These are phyloP conservation scores for Silene latifolia DNA, from an alignment of 148 eudicot species.

Conservation along the genomic window DNA sequence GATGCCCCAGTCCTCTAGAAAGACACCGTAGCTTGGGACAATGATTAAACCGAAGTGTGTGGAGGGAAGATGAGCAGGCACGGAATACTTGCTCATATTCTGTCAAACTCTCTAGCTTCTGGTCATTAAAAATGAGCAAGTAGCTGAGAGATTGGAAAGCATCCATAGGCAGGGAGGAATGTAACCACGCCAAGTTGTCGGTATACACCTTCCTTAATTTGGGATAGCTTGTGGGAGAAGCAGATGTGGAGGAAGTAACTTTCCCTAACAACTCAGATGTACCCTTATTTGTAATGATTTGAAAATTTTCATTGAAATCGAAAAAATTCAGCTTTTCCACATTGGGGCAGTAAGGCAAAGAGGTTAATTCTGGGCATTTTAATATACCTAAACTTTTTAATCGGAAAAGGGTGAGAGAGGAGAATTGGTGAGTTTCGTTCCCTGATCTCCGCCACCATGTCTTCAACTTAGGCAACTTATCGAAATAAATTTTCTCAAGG, in stretches of 20 bases:
- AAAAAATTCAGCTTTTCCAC: neutral
- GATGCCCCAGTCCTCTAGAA: neutral
- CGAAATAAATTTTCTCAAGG: constrained; percentile 6
- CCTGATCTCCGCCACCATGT: constrained; percentile 11
- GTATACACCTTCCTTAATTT: neutral
- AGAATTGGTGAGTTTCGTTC: neutral
- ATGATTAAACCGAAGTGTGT: neutral
- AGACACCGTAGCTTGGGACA: neutral
- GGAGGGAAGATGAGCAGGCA: constrained; percentile 15
- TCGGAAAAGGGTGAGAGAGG: neutral
- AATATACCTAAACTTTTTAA: neutral
- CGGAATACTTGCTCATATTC: constrained; percentile 9
- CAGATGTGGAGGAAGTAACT: neutral
- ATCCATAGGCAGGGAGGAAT: neutral
- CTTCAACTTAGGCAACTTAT: constrained; percentile 13
- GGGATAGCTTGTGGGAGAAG: neutral
- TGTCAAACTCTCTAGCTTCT: constrained; percentile 8
- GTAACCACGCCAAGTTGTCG: neutral
- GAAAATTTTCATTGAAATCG: constrained; percentile 2
- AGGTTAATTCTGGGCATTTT: constrained; percentile 9
- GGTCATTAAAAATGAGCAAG: neutral
- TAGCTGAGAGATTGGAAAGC: neutral
- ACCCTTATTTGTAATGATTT: neutral
- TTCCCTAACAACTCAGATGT: neutral
- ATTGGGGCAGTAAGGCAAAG: constrained; percentile 15